Conservation (phyloP, 495 filamentous ascomycete genomes). For the Penicillium salamii region DNA sequence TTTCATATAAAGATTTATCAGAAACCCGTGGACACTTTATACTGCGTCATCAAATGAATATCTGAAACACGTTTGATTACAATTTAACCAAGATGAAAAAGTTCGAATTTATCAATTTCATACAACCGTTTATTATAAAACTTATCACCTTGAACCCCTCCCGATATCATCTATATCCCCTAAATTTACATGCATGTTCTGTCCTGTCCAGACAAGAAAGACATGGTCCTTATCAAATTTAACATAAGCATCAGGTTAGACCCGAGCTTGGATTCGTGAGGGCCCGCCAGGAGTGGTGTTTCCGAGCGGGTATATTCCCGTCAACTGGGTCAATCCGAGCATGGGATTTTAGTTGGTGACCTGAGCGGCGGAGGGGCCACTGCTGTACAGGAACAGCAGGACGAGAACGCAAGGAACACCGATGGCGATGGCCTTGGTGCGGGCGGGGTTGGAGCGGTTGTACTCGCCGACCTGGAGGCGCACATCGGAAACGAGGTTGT, state of each 20-base stretch:
- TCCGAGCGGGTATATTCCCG: conserved; percentile 3
- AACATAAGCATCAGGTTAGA: conserved; percentile 7
- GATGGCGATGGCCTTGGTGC: conserved; percentile 65
- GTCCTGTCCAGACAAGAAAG: conserved; percentile 11
- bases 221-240: conserved; percentile 11
- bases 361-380: conserved; percentile 15
- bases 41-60: background rate
- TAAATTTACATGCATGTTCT: conserved; percentile 12
- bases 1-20: no score
- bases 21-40: no score
- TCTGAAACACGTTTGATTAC: background rate
- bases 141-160: background rate
- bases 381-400: conserved; percentile 55
- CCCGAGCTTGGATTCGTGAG: conserved; percentile 11
- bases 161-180: conserved; percentile 7
- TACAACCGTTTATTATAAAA: conserved; percentile 9
- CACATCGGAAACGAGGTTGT: conserved; percentile 61
- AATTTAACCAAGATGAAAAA: background rate
- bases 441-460: conserved; percentile 59
- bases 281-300: background rate
- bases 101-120: background rate
- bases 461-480: conserved; percentile 45
- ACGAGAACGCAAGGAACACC: conserved; percentile 52
- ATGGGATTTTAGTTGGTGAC: conserved; percentile 17
- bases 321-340: conserved; percentile 7